Evolutionary conservation across 176 grass and related monocot genomes (phyloP), one percentile per base, ranked within the genome.

Genomic region (Eragrostis nindensis): DNA sequence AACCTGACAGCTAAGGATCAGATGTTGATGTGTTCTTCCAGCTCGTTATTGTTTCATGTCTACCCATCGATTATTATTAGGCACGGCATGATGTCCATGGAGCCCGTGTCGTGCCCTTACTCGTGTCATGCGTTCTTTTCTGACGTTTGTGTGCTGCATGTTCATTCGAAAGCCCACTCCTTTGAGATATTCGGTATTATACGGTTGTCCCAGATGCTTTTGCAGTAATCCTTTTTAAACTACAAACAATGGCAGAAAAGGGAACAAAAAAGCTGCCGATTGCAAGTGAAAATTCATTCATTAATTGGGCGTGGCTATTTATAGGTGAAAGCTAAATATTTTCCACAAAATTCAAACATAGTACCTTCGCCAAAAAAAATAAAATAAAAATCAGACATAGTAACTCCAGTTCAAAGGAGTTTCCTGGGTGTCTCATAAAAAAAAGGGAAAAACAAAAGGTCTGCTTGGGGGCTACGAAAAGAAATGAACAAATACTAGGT

Each of bases 1-100:
- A 7, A 24, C 21, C 54, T 30, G 77, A 66, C 77, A 49, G 70
- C 78, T 75, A n/a, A 78, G 40, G 29, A 53, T 62, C 78, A 26
- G 45, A 69, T 25, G 5, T 6, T 48, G 40, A 52, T 30, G 24
- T 13, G 46, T 36, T 80, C 68, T 40, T 69, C 47, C 62, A 22
- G 26, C 45, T 56, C 38, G 27, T 86, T 21, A 75, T 38, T 8
- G 59, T 59, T n/a, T 55, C 61, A 26, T 38, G 22, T 2, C 26
- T 13, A 32, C 9, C 11, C 27, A 22, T 26, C 16, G 69, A 50
- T 30, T 25, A 45, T 69, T 25, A 44, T 5, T 61, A 66, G 42
- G 36, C 76, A 18, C 29, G 5, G 47, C 47, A 71, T 73, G 75
- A 71, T 79, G 76, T 39, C 45, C 44, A 72, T 11, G 56, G n/a